Base-by-base conservation (phyloP, 176 grass and related monocot species). In the Juncus inflexus region DNA sequence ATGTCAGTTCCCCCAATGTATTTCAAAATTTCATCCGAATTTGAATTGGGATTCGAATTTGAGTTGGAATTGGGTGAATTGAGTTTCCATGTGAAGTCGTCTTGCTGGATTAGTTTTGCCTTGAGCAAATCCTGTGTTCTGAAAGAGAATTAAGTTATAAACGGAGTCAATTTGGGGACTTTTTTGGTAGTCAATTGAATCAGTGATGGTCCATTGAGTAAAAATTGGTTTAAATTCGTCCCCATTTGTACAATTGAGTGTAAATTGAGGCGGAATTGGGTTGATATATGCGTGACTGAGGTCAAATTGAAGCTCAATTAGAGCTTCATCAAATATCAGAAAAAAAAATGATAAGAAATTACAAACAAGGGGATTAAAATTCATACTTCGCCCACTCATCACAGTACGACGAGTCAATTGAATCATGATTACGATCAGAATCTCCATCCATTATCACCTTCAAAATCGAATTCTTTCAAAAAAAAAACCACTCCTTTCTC, bases 1-100 rank as follows among this genome's bases (percentile, higher is more conserved):
- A 92, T 92, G 78, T 97, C 94, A 66, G 83, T 71, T 53, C 94
- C 85, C 3, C 85, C 85, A 50, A 97, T 79, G 51, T 86, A 86
- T 81, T 76, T 84, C 39, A 91, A 64, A 19, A 37, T 78, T 63
- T 55, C 67, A 9, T 12, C 56, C 41, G 43, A 47, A 47, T 47
- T 9, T 47, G 43, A 47, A 47, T 47, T 47, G 4, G 43, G 2
- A 40, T 38, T 60, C 39, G 40, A 19, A 14, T 58, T 80, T 45
- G 82, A 77, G 59, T 60, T 51, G 43, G 60, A 73, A 35, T 52
- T 73, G 42, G 12, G n/a, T 0, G 64, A 84, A 71, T 78, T 78
- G 54, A 84, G 67, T 52, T 13, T 74, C 91, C 81, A 90, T 9
- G 42, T 42, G 16, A 95, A 90, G 45, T 90, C 84, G 50, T 95